A percentile compares a stretch with the other conserved stretches of the same genome.
phyloP scores from a whole-genome alignment of 106 monocot genomes.

The Dendrobium catenatum region DNA sequence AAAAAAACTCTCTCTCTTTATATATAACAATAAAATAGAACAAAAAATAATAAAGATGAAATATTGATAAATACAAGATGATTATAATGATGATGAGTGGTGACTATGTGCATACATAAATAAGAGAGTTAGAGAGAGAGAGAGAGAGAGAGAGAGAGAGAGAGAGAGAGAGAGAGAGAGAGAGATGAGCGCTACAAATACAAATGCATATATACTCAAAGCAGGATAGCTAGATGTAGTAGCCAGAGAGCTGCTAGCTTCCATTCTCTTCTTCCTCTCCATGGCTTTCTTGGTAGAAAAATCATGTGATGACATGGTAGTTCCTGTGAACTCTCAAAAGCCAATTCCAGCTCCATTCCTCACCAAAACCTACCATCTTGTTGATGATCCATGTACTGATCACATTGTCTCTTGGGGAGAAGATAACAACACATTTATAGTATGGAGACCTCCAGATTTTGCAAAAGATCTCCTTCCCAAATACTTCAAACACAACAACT shows the following conservation, averaged over 20 bases:
- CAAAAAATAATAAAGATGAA: no score
- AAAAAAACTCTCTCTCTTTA: not conserved
- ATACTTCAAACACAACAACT: slow-evolving; percentile 99
- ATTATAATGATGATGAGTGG: not conserved
- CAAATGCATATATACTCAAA: no score
- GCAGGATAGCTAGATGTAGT: not conserved
- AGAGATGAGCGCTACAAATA: slow-evolving; percentile 5
- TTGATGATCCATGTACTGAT: slow-evolving; percentile 74
- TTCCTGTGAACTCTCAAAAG: slow-evolving; percentile 51
- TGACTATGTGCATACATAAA: not conserved
- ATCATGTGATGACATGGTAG: slow-evolving; percentile 36
- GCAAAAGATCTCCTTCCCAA: slow-evolving; percentile 78
- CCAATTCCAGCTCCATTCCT: slow-evolving; percentile 78
- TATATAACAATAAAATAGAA: no score
- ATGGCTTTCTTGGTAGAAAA: slow-evolving; percentile 68
- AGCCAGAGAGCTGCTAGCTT: not conserved
- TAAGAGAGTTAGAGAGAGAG: not conserved
- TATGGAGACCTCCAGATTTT: slow-evolving; percentile 85
- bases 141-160: not conserved
- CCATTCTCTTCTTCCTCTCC: not conserved
- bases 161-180: not conserved
- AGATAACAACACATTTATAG: slow-evolving; percentile 69
- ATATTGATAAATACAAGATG: not conserved
- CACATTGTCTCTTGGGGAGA: slow-evolving; percentile 96
- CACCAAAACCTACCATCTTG: slow-evolving; percentile 81